Evolutionary conservation across 192 early-diverging fungal genomes (phyloP).

Genomic region (Lunasporangiospora selenospora): DNA sequence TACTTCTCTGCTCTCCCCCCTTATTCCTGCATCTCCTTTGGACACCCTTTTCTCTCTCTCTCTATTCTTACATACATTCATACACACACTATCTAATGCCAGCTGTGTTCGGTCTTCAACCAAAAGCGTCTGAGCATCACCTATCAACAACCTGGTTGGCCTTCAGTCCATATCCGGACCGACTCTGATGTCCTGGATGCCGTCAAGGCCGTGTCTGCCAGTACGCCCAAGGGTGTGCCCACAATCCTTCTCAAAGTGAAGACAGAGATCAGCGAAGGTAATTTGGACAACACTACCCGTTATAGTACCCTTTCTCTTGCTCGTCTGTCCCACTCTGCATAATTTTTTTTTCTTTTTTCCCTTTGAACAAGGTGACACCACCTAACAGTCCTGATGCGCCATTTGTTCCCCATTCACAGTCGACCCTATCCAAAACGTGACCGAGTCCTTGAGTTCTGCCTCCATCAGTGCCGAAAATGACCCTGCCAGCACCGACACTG

Average conservation of each 20-base stretch:
- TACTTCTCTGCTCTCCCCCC: too few species aligned
- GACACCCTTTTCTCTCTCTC: neutral
- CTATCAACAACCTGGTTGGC: conserved; percentile 6
- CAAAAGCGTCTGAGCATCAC: conserved; percentile 13
- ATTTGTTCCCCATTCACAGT: too few species aligned
- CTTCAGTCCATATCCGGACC: neutral
- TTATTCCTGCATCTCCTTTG: neutral
- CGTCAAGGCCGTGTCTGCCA: conserved; percentile 1
- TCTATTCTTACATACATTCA: neutral
- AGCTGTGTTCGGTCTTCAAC: conserved; percentile 34
- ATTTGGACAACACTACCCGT: too few species aligned
- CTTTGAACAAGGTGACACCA: neutral
- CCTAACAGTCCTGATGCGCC: too few species aligned
- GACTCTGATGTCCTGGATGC: conserved; percentile 25
- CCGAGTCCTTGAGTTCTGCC: too few species aligned
- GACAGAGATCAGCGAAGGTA: conserved; percentile 11
- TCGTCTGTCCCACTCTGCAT: too few species aligned
- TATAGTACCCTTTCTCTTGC: too few species aligned
- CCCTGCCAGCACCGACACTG: too few species aligned
- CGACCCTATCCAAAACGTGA: too few species aligned
- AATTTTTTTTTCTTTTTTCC: neutral
- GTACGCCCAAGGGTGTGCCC: conserved; percentile 6
- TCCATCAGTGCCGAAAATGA: too few species aligned
- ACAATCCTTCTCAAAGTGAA: conserved; percentile 22
- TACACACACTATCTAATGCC: neutral